Percentiles rank a stretch among this genome's conserved stretches.
Evolutionary conservation across 2,329 filamentous ascomycete species (phyloP).

Genomic region (Daldinia eschscholtzii): DNA sequence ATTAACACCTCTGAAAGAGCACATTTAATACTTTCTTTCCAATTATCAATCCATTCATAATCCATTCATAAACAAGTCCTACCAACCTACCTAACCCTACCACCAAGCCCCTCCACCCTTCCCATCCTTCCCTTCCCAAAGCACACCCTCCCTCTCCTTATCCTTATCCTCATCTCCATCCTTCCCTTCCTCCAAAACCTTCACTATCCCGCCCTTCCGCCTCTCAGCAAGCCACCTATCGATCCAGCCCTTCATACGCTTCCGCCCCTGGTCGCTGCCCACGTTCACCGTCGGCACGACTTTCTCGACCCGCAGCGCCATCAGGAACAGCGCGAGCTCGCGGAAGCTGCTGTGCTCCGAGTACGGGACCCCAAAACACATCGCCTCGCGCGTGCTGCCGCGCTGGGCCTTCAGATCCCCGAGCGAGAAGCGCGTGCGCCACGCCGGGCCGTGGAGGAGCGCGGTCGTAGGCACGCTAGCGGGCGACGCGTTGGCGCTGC

Average conservation of each 20-base stretch:
- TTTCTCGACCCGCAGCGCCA: slow-evolving; percentile 86
- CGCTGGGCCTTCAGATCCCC: slow-evolving; percentile 83
- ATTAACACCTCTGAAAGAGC: no score
- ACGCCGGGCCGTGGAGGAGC: slow-evolving; percentile 71
- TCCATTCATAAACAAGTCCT: neutral
- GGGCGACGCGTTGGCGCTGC: slow-evolving; percentile 67
- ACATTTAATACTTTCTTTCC: no score
- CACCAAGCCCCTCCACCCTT: slow-evolving; percentile 58
- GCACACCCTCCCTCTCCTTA: slow-evolving; percentile 50
- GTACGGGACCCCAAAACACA: slow-evolving; percentile 95
- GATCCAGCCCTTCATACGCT: slow-evolving; percentile 74
- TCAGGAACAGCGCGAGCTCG: slow-evolving; percentile 93
- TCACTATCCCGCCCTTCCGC: slow-evolving; percentile 66
- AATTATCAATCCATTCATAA: no score
- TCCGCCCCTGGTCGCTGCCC: slow-evolving; percentile 68
- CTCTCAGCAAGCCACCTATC: slow-evolving; percentile 73
- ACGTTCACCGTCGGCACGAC: slow-evolving; percentile 95
- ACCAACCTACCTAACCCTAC: slow-evolving; percentile 47
- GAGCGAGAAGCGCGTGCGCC: slow-evolving; percentile 80
- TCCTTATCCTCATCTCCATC: slow-evolving; percentile 50
- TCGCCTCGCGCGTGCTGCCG: slow-evolving; percentile 83
- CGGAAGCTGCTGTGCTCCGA: slow-evolving; percentile 96
- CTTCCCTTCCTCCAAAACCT: slow-evolving; percentile 58
- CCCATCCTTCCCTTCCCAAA: slow-evolving; percentile 53
- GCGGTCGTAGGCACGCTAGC: slow-evolving; percentile 63